phyloP scores from a whole-genome alignment of 1,284 basidiomycete genomes.

The Schizophyllum amplum region DNA sequence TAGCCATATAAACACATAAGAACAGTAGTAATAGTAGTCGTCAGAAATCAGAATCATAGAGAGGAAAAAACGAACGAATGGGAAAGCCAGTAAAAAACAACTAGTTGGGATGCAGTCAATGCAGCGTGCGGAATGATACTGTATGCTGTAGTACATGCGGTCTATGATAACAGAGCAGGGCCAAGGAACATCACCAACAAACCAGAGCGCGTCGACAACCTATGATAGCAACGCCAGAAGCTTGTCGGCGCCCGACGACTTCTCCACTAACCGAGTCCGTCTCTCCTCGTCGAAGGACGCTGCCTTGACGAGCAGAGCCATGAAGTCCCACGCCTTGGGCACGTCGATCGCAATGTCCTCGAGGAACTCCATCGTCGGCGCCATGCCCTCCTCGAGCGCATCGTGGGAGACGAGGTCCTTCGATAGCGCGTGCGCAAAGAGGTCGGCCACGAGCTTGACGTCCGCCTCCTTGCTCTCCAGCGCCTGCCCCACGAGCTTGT shows the following conservation, averaged over 20 bases:
- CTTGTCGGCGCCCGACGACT: slow-evolving; percentile 50
- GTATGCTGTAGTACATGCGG: neutral
- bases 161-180: slow-evolving; percentile 1
- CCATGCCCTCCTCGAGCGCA: slow-evolving; percentile 64
- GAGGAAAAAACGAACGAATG: neutral
- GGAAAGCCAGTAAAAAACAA: neutral
- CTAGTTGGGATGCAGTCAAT: neutral
- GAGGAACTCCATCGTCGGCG: slow-evolving; percentile 61
- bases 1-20: neutral
- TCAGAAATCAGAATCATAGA: too few relatives aligned
- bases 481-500: slow-evolving; percentile 63
- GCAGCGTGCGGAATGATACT: neutral
- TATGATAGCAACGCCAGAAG: slow-evolving; percentile 51
- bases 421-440: slow-evolving; percentile 50
- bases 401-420: slow-evolving; percentile 48
- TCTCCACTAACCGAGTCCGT: slow-evolving; percentile 44
- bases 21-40: neutral
- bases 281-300: slow-evolving; percentile 57
- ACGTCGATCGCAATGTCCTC: slow-evolving; percentile 88
- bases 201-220: slow-evolving; percentile 2
- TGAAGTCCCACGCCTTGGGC: slow-evolving; percentile 75
- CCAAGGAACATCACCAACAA: slow-evolving; percentile 1
- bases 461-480: slow-evolving; percentile 76
- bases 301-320: slow-evolving; percentile 68
- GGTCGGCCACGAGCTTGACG: slow-evolving; percentile 55